These are phyloP conservation scores for Candida qinlingensis DNA, from an alignment of 805 yeast species.

Conservation along the genomic window DNA sequence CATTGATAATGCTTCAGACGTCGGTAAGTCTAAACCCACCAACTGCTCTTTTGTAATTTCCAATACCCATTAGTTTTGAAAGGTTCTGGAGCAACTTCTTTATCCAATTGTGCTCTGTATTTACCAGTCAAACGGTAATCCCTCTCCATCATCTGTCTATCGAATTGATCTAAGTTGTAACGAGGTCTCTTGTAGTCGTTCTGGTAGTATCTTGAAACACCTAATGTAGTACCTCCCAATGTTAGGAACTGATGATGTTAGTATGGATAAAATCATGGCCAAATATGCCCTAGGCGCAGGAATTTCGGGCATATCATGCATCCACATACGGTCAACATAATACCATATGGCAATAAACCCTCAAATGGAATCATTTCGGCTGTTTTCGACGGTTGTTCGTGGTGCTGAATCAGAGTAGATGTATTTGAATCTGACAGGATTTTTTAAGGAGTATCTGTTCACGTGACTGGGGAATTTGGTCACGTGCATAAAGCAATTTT, in stretches of 20 bases:
- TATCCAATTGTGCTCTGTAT: constrained; percentile 61
- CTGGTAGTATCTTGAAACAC: constrained; percentile 36
- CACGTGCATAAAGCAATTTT: too few species aligned
- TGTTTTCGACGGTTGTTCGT: background rate
- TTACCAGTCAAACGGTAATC: constrained; percentile 75
- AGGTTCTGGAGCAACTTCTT: constrained; percentile 66
- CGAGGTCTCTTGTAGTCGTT: constrained; percentile 51
- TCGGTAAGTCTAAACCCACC: constrained; percentile 16
- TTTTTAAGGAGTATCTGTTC: background rate
- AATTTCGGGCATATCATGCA: background rate
- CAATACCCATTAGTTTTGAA: constrained; percentile 65
- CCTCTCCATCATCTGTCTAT: constrained; percentile 52
- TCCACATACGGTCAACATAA: constrained; percentile 41
- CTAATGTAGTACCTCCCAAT: constrained; percentile 49
- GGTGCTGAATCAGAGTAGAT: background rate
- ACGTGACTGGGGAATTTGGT: too few species aligned
- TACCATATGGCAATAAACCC: constrained; percentile 57
- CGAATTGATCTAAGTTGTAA: constrained; percentile 49
- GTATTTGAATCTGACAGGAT: background rate
- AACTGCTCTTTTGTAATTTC: constrained; percentile 25
- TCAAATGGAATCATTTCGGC: constrained; percentile 61
- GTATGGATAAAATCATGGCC: background rate
- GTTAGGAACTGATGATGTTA: constrained; percentile 34
- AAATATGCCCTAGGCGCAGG: background rate
- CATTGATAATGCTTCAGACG: too few species aligned